These are phyloP conservation scores for Chlamydomonas eustigma DNA, from an alignment of 139 green algal species.

Conservation along the genomic window DNA sequence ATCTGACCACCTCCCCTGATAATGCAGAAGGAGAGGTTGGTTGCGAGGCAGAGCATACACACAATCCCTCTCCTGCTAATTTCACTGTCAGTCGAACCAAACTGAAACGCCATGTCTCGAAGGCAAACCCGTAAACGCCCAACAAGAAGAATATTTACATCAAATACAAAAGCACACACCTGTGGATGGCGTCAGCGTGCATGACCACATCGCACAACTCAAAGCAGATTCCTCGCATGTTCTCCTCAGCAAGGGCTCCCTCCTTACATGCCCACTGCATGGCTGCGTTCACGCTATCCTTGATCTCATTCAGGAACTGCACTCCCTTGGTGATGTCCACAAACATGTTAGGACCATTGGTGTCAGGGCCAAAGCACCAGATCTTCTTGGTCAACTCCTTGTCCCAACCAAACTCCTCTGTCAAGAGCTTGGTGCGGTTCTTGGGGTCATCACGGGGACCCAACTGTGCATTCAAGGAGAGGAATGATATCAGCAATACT, in stretches of 20 bases:
- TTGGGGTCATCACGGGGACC: conserved; percentile 90
- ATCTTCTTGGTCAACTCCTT: conserved; percentile 99
- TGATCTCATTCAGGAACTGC: conserved; percentile 99
- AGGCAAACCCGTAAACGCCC: too few relatives aligned
- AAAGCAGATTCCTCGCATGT: conserved; percentile 96
- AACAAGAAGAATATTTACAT: too few relatives aligned
- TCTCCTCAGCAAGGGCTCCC: conserved; percentile 96
- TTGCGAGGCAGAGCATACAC: too few relatives aligned
- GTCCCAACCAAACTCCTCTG: conserved; percentile 97
- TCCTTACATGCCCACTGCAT: conserved; percentile 99
- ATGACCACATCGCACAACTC: conserved; percentile 95
- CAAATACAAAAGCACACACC: too few relatives aligned
- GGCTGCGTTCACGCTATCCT: conserved; percentile 91
- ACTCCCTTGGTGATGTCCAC: conserved; percentile 98
- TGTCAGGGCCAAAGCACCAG: conserved; percentile 99
- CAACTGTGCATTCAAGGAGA: conserved; percentile 41
- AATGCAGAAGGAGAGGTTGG: too few relatives aligned
- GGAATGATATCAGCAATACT: too few relatives aligned
- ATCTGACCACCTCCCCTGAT: conserved; percentile 96
- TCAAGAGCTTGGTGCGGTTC: conserved; percentile 83
- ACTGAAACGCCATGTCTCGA: too few relatives aligned
- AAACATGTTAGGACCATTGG: conserved; percentile 95
- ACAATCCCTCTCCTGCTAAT: too few relatives aligned
- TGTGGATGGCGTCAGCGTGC: conserved; percentile 98
- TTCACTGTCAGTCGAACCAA: too few relatives aligned